Conservation (phyloP, 2,329 filamentous ascomycete species). For the Lasiodiplodia sp. region DNA sequence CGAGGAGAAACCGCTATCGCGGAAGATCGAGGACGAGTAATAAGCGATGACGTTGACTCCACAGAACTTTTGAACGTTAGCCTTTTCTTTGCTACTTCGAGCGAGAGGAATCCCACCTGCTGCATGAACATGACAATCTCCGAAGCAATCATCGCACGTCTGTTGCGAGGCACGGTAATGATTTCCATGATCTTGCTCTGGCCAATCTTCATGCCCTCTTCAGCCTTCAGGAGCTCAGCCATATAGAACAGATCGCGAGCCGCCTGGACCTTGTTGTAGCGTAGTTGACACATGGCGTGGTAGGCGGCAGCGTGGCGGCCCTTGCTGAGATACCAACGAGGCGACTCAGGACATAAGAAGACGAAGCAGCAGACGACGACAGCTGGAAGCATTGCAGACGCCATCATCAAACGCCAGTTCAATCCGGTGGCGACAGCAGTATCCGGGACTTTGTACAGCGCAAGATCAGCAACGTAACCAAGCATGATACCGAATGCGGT, state of each 20-base stretch:
- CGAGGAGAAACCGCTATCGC: constrained; percentile 38
- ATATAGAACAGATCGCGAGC: constrained; percentile 62
- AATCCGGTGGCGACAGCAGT: constrained; percentile 35
- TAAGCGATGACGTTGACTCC: constrained; percentile 43
- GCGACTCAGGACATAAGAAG: constrained; percentile 38
- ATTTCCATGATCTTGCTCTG: constrained; percentile 42
- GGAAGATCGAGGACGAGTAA: constrained; percentile 43
- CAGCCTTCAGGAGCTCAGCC: constrained; percentile 42
- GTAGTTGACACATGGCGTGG: constrained; percentile 59
- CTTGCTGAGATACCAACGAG: constrained; percentile 39
- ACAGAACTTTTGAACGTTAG: constrained; percentile 34
- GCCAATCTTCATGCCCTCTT: constrained; percentile 43
- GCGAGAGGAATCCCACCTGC: constrained; percentile 33
- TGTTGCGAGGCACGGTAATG: constrained; percentile 39
- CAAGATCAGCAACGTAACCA: constrained; percentile 37
- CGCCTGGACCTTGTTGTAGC: constrained; percentile 60
- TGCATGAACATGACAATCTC: constrained; percentile 46
- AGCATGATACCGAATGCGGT: constrained; percentile 48
- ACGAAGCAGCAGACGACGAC: constrained; percentile 39
- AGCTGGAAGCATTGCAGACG: constrained; percentile 38
- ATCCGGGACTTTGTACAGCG: constrained; percentile 38
- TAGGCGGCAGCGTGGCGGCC: constrained; percentile 37
- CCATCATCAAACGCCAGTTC: constrained; percentile 42
- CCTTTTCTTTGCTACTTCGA: not conserved
- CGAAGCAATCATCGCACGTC: constrained; percentile 39